Evolutionary conservation across 345 rosid species (phyloP).

Genomic region (Salix purpurea): DNA sequence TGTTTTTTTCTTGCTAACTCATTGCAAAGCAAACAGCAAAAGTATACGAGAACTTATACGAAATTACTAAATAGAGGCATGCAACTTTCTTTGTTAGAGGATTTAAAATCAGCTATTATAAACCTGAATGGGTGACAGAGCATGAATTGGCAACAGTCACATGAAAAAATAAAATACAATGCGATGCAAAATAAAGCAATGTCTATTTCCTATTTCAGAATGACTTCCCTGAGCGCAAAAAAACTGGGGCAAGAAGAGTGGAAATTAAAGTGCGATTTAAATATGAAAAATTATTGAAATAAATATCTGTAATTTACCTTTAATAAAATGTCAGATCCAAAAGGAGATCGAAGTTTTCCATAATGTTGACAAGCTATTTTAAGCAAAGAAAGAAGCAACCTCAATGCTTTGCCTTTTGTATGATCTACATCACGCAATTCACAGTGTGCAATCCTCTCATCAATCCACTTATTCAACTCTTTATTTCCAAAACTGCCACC

Average conservation of each 20-base stretch:
- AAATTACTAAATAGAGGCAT: neutral
- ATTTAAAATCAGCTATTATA: neutral
- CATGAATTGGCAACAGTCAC: neutral
- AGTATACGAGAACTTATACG: neutral
- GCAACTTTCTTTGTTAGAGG: neutral
- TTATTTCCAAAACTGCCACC: slow-evolving; percentile 88
- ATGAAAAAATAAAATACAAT: neutral
- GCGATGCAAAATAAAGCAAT: neutral
- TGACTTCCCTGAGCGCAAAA: neutral
- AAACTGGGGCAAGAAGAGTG: neutral
- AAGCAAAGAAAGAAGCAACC: slow-evolving; percentile 79
- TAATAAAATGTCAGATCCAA: slow-evolving; percentile 55
- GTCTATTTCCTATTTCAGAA: neutral
- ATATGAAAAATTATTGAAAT: neutral
- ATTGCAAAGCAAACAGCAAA: neutral
- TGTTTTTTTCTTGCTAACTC: neutral
- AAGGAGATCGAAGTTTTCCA: slow-evolving; percentile 95
- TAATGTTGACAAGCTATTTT: slow-evolving; percentile 89
- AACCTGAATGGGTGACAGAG: neutral
- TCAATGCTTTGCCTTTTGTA: slow-evolving; percentile 52
- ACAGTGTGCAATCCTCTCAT: slow-evolving; percentile 65
- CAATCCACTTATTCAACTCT: slow-evolving; percentile 93
- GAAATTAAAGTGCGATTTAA: neutral
- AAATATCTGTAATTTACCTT: slow-evolving; percentile 41
- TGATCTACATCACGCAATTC: slow-evolving; percentile 57